phyloP scores from a whole-genome alignment of 345 rosid genomes.

The Lumnitzera racemosa region DNA sequence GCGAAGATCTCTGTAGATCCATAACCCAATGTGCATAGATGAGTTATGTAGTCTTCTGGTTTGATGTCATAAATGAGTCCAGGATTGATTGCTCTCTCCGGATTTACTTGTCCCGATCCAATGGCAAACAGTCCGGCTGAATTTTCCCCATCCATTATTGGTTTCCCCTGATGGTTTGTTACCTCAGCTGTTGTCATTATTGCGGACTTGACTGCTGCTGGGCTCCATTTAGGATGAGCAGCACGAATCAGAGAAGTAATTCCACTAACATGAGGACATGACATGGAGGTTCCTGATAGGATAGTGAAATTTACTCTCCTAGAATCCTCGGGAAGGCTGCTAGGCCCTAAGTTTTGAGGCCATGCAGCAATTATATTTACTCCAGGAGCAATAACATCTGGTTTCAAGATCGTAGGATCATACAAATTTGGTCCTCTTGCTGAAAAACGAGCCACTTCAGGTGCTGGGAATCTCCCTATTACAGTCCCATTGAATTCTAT shows the following conservation, averaged over 20 bases:
- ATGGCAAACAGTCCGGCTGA: slow-evolving; percentile 53
- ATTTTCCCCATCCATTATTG: slow-evolving; percentile 61
- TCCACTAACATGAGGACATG: slow-evolving; percentile 93
- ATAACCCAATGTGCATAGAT: slow-evolving; percentile 70
- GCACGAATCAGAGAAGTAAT: slow-evolving; percentile 66
- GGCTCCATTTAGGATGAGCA: slow-evolving; percentile 70
- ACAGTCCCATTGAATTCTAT: slow-evolving; percentile 63
- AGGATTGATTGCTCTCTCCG: slow-evolving; percentile 62
- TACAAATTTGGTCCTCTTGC: slow-evolving; percentile 84
- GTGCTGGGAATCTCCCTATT: slow-evolving; percentile 63
- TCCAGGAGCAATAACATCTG: slow-evolving; percentile 87
- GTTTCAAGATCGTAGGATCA: slow-evolving; percentile 70
- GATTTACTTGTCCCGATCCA: slow-evolving; percentile 92
- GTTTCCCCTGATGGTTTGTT: slow-evolving; percentile 56
- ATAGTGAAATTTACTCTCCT: slow-evolving; percentile 88
- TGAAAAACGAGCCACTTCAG: slow-evolving; percentile 80
- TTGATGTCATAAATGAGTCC: slow-evolving; percentile 72
- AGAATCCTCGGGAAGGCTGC: slow-evolving; percentile 65
- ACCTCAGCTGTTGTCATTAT: slow-evolving; percentile 80
- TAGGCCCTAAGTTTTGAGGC: slow-evolving; percentile 91
- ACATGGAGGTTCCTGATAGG: slow-evolving; percentile 97
- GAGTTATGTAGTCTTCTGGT: slow-evolving; percentile 66
- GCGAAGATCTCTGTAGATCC: slow-evolving; percentile 53
- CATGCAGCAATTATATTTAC: slow-evolving; percentile 97
- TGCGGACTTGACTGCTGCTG: slow-evolving; percentile 86